Base-by-base conservation (phyloP, 768 basidiomycete species). In the Sarcodon sp. region DNA sequence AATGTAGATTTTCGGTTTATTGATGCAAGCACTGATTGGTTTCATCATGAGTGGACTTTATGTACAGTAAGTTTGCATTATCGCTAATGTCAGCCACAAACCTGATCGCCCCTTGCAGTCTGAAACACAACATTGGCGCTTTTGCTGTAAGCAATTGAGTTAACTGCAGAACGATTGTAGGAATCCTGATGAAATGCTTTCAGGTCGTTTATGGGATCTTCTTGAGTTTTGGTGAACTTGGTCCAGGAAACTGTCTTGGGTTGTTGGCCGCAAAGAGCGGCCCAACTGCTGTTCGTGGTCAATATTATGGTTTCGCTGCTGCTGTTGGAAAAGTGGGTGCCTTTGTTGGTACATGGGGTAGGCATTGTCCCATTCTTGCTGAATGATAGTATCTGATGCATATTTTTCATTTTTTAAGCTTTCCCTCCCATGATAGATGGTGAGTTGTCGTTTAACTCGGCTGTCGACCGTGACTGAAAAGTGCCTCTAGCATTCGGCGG, bases 21-120 rank as follows among this genome's bases (percentile, higher is more conserved):
- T 87, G 27, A 55, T 64, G 21, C 87, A 89, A 61, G 80, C 83
- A 2, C 45, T 86, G 52, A 67, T 87, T 44, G 87, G 93, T 6
- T 96, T 96, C 66, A 76, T 89, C 61, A 87, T 97, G 83, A 86
- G 86, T 52, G 93, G 88, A 1, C 66, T 79, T 15, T 96, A 93
- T 64, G 57, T 51, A 21, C 66, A 69, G 64, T 77, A 53, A 33
- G 69, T 58, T n/a, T 35, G 21, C 3, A 15, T 7, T 15, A 11
- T 16, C 4, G 7, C 16, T 47, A 10, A 41, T 48, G 7, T 38
- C 44, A n/a, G 21, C 37, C 50, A 27, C 51, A 36, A 16, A 33
- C 15, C 33, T 6, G 45, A 7, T 43, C 10, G 35, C 15, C 21
- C 8, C 44, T 15, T 18, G 13, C 45, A 78, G 74, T n/a, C 68